These are phyloP conservation scores for Cercospora citrullina DNA, from an alignment of 2,329 filamentous ascomycete species.

Conservation along the genomic window DNA sequence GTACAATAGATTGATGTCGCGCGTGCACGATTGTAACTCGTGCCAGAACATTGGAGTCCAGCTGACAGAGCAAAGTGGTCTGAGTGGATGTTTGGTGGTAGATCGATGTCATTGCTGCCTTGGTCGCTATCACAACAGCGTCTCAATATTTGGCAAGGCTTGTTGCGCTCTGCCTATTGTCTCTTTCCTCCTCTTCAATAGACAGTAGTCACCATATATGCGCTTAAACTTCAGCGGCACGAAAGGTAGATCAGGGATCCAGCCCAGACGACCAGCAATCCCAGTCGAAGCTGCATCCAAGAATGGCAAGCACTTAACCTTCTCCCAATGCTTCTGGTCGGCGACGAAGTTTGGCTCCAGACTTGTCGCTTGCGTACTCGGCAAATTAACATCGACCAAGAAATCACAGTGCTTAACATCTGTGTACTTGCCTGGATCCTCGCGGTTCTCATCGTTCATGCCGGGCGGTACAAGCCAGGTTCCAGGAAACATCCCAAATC, in stretches of 20 bases:
- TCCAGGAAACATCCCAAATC: constrained; percentile 75
- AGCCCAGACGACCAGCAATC: constrained; percentile 72
- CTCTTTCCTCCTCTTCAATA: constrained; percentile 61
- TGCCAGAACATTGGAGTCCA: not conserved
- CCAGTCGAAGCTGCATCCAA: constrained; percentile 76
- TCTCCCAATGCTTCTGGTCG: constrained; percentile 74
- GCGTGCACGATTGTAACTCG: not conserved
- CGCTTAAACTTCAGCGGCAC: constrained; percentile 70
- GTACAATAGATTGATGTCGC: not conserved
- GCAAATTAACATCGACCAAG: constrained; percentile 83
- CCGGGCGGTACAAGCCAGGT: constrained; percentile 78
- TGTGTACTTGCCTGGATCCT: constrained; percentile 84
- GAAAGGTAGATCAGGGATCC: constrained; percentile 71
- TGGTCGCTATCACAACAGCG: constrained; percentile 15
- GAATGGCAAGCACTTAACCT: constrained; percentile 73
- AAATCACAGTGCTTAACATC: constrained; percentile 76
- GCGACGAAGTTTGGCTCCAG: constrained; percentile 79
- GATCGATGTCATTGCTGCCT: not conserved
- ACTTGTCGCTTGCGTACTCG: constrained; percentile 57
- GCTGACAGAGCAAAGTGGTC: not conserved
- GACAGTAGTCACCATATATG: constrained; percentile 85
- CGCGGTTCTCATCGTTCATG: constrained; percentile 88
- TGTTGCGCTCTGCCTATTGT: constrained; percentile 6
- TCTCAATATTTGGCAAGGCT: constrained; percentile 24
- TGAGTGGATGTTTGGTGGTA: not conserved